phyloP scores from a whole-genome alignment of 805 yeast species.

The Lipomyces kockii region DNA sequence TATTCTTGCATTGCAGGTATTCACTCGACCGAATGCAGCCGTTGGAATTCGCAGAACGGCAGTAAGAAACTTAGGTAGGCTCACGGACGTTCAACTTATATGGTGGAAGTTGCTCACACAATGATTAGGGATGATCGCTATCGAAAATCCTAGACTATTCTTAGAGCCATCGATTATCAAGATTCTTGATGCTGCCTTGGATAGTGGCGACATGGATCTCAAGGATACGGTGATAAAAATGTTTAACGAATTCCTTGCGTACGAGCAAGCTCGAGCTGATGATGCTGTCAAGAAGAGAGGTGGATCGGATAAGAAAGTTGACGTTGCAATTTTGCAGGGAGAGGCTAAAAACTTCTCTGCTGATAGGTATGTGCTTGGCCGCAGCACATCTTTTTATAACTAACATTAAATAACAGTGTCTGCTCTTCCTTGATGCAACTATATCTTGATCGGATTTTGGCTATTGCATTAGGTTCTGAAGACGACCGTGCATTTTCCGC shows the following conservation, averaged over 20 bases:
- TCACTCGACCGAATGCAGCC: slow-evolving; percentile 50
- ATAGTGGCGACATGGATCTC: slow-evolving; percentile 47
- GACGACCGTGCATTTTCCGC: slow-evolving; percentile 56
- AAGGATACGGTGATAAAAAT: slow-evolving; percentile 62
- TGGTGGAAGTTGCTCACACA: neutral
- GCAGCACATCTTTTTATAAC: neutral
- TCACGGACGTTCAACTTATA: neutral
- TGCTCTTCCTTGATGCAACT: slow-evolving; percentile 74
- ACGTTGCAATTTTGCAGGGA: slow-evolving; percentile 61
- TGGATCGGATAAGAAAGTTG: slow-evolving; percentile 57
- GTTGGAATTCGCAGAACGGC: slow-evolving; percentile 56
- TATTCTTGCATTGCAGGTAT: slow-evolving; percentile 60
- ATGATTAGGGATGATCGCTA: slow-evolving; percentile 56
- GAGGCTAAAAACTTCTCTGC: slow-evolving; percentile 53
- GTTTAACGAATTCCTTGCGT: slow-evolving; percentile 59
- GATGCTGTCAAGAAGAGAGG: slow-evolving; percentile 45
- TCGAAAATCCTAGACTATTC: slow-evolving; percentile 68
- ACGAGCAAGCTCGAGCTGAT: slow-evolving; percentile 46
- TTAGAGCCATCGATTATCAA: slow-evolving; percentile 58
- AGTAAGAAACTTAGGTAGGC: slow-evolving; percentile 53
- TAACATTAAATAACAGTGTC: slow-evolving; percentile 44
- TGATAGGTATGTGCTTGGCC: slow-evolving; percentile 54
- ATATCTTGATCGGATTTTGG: slow-evolving; percentile 55
- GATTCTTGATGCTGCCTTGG: slow-evolving; percentile 61
- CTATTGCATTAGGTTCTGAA: slow-evolving; percentile 55